Base-by-base conservation (phyloP, 2,329 filamentous ascomycete species). In the Hypoxylon sp. region DNA sequence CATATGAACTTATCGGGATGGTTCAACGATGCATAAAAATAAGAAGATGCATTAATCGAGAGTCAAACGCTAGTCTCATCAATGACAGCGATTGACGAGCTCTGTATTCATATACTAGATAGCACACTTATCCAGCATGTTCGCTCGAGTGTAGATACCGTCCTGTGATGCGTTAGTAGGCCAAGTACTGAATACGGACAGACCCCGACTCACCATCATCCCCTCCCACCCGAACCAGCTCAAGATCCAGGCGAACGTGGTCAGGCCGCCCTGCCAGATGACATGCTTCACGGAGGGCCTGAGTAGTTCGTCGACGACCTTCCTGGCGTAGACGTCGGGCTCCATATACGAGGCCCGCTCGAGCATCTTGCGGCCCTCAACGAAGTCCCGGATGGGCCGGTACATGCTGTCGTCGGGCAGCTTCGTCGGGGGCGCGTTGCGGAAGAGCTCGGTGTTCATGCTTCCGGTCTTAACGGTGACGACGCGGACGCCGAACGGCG, bases 21-120 rank as follows among this genome's bases (percentile, higher is more conserved):
- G n/a, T n/a, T n/a, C n/a, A 41, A 23, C 23, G 15, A 24, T 20
- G 8, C n/a, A 23, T 18, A n/a, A 23, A n/a, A 41, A 23, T 40
- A 13, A 47, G 55, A 51, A 54, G 6, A 47, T 75, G 73, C 72
- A 74, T 70, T 67, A 74, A 71, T 74, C 74, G 73, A 66, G 75
- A 77, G 77, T 77, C 74, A 75, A 77, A 77, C 76, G 67, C 74
- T 75, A 75, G 75, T 76, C 78, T 75, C 76, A 78, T 79, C 77
- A 76, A 79, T 79, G 78, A 77, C 77, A 80, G 79, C 77, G 78
- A 79, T 78, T n/a, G n/a, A n/a, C n/a, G n/a, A n/a, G 3, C 31
- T 3, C 2, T 10, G 8, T 20, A 2, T 38, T 20, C 17, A 18
- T 35, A 15, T 35, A 18, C 8, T 31, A 11, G 15, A 31, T 43